Percentiles rank a stretch among this genome's conserved stretches.
Conservation (phyloP, 768 basidiomycete species). For the Lyophyllum semitale region DNA sequence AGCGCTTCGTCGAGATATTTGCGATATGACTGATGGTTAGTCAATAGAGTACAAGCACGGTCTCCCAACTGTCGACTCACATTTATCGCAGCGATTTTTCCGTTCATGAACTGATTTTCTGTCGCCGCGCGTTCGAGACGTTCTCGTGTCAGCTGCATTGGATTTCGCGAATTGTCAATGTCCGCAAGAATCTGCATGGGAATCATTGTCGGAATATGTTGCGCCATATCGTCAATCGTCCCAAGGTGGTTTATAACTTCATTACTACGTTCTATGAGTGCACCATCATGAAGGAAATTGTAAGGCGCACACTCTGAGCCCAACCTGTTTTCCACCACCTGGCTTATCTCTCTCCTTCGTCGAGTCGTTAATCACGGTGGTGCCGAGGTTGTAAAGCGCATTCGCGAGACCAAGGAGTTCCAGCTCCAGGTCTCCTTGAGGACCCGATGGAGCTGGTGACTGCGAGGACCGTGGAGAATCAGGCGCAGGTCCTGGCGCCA, state of each 20-base stretch:
- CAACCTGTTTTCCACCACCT: constrained; percentile 74
- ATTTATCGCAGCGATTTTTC: constrained; percentile 78
- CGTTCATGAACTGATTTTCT: constrained; percentile 92
- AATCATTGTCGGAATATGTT: constrained; percentile 61
- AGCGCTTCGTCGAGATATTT: constrained; percentile 69
- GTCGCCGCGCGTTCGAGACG: constrained; percentile 81
- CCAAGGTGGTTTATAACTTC: constrained; percentile 71
- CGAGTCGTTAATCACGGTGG: constrained; percentile 81
- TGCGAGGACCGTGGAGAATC: constrained; percentile 76
- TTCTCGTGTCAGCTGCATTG: constrained; percentile 80
- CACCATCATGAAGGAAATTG: neutral
- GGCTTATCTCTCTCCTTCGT: constrained; percentile 78
- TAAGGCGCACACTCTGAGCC: constrained; percentile 64
- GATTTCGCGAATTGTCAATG: constrained; percentile 79
- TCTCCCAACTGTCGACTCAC: constrained; percentile 40
- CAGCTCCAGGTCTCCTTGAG: constrained; percentile 74
- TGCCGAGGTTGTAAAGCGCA: constrained; percentile 78
- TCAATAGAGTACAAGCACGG: neutral
- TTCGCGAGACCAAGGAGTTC: constrained; percentile 78
- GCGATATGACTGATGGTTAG: constrained; percentile 80
- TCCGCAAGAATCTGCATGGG: constrained; percentile 77
- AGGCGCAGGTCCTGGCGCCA: constrained; percentile 38
- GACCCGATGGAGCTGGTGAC: constrained; percentile 68
- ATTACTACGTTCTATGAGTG: constrained; percentile 47
- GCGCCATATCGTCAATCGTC: constrained; percentile 69